Evolutionary conservation across 345 rosid species (phyloP).

Genomic region (Laguncularia racemosa): DNA sequence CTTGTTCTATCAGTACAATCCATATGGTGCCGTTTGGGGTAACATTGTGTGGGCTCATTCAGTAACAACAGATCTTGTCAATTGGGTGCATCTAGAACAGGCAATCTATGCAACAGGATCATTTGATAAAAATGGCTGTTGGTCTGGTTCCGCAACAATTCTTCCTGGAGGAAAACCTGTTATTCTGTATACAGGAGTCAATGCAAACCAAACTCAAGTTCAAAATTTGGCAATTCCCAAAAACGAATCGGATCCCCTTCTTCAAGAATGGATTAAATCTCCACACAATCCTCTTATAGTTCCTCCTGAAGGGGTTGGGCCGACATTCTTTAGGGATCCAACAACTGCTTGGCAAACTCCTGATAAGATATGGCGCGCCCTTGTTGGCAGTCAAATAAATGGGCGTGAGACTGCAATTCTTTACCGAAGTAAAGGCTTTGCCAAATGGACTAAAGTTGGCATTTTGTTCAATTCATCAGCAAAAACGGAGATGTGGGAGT

Average conservation of each 20-base stretch:
- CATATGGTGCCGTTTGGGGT: constrained; percentile 36
- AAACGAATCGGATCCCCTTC: constrained; percentile 39
- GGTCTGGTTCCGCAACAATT: constrained; percentile 54
- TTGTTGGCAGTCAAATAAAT: constrained; percentile 23
- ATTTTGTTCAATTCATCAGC: constrained; percentile 25
- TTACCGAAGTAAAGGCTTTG: constrained; percentile 39
- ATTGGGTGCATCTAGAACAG: constrained; percentile 34
- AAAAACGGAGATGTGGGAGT: constrained; percentile 49
- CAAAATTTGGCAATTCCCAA: constrained; percentile 40
- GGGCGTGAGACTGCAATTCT: constrained; percentile 22
- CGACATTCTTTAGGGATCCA: constrained; percentile 48
- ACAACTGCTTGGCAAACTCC: constrained; percentile 44
- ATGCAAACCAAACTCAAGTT: constrained; percentile 20
- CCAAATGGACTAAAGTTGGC: constrained; percentile 23
- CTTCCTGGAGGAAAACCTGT: constrained; percentile 26
- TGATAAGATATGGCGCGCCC: constrained; percentile 27
- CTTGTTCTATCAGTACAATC: constrained; percentile 43
- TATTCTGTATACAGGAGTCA: constrained; percentile 48
- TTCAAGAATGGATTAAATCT: constrained; percentile 38
- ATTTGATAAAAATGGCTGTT: constrained; percentile 38
- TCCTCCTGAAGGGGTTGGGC: constrained; percentile 23
- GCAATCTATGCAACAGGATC: constrained; percentile 33
- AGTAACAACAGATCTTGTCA: constrained; percentile 44
- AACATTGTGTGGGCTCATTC: constrained; percentile 66
- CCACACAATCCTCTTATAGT: constrained; percentile 31